Evolutionary conservation across 108 stramenopile species (phyloP).

Genomic region (Nitzschia putrida): DNA sequence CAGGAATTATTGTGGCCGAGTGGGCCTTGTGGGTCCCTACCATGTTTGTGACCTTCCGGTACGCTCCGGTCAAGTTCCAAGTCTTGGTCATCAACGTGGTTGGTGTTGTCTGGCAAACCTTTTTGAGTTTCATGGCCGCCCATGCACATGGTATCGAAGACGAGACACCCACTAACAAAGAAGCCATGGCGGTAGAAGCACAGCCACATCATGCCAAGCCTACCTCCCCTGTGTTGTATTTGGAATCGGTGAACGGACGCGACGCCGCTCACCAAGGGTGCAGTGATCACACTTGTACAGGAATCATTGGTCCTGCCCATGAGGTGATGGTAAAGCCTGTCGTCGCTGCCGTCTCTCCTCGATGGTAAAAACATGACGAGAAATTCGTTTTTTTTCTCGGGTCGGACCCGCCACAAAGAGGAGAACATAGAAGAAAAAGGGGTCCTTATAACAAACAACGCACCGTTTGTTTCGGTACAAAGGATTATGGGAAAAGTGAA

Average conservation of each 20-base stretch:
- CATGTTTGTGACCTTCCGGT: constrained; percentile 76
- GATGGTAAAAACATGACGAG: too few relatives aligned
- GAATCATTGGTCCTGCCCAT: not conserved
- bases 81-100: constrained; percentile 80
- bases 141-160: constrained; percentile 24
- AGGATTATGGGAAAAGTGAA: too few relatives aligned
- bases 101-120: constrained; percentile 88
- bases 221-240: not conserved
- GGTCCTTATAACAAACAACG: too few relatives aligned
- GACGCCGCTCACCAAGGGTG: constrained; percentile 11
- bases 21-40: constrained; percentile 81
- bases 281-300: not conserved
- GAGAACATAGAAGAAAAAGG: too few relatives aligned
- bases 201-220: too few relatives aligned
- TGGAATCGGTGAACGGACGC: constrained; percentile 13
- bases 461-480: too few relatives aligned
- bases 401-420: too few relatives aligned
- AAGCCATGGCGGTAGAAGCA: not conserved
- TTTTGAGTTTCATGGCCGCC: constrained; percentile 58
- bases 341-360: too few relatives aligned
- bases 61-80: constrained; percentile 76
- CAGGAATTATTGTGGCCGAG: constrained; percentile 34
- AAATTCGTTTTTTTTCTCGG: too few relatives aligned
- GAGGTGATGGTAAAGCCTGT: too few relatives aligned
- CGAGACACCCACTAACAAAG: not conserved